These are phyloP conservation scores for Termitomyces sp. DNA, from an alignment of 768 basidiomycete species.

Conservation along the genomic window DNA sequence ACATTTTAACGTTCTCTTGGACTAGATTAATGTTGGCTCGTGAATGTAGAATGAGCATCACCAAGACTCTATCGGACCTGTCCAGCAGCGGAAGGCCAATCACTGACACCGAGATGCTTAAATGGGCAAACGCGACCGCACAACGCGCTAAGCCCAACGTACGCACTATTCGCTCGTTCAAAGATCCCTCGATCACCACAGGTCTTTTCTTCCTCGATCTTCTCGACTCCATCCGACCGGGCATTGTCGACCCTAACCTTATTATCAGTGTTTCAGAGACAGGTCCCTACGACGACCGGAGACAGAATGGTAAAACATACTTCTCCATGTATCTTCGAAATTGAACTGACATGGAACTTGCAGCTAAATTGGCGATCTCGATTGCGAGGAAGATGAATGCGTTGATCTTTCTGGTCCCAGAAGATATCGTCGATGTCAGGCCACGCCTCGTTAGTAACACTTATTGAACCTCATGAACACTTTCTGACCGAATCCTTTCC, in stretches of 20 bases:
- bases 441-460: constrained; percentile 70
- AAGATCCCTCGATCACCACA: constrained; percentile 85
- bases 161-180: constrained; percentile 84
- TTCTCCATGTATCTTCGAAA: not conserved
- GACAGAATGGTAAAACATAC: constrained; percentile 79
- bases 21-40: not conserved
- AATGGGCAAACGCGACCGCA: constrained; percentile 92
- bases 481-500: not conserved
- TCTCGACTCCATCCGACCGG: constrained; percentile 86
- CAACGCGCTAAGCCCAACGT: constrained; percentile 60
- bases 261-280: constrained; percentile 58
- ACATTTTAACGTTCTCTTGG: not conserved
- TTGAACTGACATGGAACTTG: constrained; percentile 8
- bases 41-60: constrained; percentile 71
- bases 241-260: constrained; percentile 89
- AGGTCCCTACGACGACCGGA: constrained; percentile 81
- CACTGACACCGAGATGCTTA: constrained; percentile 90
- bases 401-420: constrained; percentile 93
- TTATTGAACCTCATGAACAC: not conserved
- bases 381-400: constrained; percentile 98
- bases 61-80: constrained; percentile 80
- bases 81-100: constrained; percentile 78
- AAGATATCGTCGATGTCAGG: constrained; percentile 94
- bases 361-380: constrained; percentile 96
- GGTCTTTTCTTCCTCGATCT: constrained; percentile 93